phyloP scores from a whole-genome alignment of 208 protist genomes.

The Crithidia sp. region DNA sequence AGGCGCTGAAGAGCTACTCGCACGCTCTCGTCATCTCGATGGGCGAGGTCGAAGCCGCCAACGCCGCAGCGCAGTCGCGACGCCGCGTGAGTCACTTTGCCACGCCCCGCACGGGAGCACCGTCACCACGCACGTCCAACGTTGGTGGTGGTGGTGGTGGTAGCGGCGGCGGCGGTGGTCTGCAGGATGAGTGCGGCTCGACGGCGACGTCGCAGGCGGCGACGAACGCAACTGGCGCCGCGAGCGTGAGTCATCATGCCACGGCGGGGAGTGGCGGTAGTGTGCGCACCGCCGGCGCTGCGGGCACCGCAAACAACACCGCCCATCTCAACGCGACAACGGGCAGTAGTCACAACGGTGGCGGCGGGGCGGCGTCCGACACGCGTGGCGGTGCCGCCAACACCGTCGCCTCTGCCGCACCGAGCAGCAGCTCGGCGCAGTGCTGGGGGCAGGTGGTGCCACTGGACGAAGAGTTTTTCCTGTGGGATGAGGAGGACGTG shows the following conservation, averaged over 20 bases:
- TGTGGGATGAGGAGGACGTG: constrained; percentile 45
- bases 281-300: neutral
- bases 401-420: too few relatives aligned
- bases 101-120: neutral
- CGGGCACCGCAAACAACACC: neutral
- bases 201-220: constrained; percentile 5
- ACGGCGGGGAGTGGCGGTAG: constrained; percentile 11
- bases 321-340: neutral
- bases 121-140: constrained; percentile 10
- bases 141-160: neutral
- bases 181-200: constrained; percentile 9
- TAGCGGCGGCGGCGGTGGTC: neutral
- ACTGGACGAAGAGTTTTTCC: constrained; percentile 39
- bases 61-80: constrained; percentile 19
- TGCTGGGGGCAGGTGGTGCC: constrained; percentile 37
- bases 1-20: constrained; percentile 82
- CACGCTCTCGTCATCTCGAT: constrained; percentile 71
- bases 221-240: neutral
- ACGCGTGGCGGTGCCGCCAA: neutral
- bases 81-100: constrained; percentile 10
- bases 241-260: constrained; percentile 3
- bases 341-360: neutral
- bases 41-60: constrained; percentile 51
- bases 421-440: constrained; percentile 7
- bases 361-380: neutral